Percentiles rank a stretch among this genome's conserved stretches.
Conservation (phyloP, 1,139 yeast species). For the Suhomyces kunorum region DNA sequence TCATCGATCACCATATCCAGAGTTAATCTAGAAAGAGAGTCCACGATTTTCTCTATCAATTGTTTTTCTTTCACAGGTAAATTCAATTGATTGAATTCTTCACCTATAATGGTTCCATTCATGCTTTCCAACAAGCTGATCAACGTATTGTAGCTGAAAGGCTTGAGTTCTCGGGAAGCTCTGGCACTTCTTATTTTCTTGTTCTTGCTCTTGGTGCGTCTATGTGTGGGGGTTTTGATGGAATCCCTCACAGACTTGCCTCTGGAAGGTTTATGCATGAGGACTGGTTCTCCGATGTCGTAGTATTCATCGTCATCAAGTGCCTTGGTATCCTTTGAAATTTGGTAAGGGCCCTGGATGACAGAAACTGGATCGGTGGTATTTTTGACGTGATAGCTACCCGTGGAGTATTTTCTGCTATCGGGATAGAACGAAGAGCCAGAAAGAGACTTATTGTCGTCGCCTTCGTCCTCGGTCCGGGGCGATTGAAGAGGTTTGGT, state of each 20-base stretch:
- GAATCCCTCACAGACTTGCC: constrained; percentile 41
- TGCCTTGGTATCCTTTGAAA: constrained; percentile 6
- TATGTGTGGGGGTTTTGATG: constrained; percentile 11
- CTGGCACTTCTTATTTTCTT: constrained; percentile 19
- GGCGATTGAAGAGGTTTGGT: too few relatives aligned
- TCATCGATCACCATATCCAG: constrained; percentile 89
- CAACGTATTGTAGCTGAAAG: constrained; percentile 60
- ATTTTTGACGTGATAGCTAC: constrained; percentile 7
- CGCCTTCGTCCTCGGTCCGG: background rate
- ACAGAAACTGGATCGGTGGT: constrained; percentile 7
- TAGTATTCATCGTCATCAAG: constrained; percentile 36
- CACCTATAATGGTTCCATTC: constrained; percentile 63
- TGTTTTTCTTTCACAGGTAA: constrained; percentile 77
- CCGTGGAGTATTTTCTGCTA: constrained; percentile 9
- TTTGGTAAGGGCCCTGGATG: background rate
- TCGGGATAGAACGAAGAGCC: constrained; percentile 11
- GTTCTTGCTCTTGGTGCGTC: constrained; percentile 19
- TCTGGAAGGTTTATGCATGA: constrained; percentile 33
- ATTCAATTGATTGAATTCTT: constrained; percentile 73
- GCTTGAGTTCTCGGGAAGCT: constrained; percentile 33
- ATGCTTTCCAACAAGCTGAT: constrained; percentile 61
- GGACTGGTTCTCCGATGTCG: constrained; percentile 43
- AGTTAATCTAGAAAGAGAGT: constrained; percentile 78
- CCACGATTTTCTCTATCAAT: constrained; percentile 79
- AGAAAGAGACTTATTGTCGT: constrained; percentile 6